These are phyloP conservation scores for Amaranthus hypochondriacus DNA, from an alignment of 148 eudicot genomes.

Conservation along the genomic window DNA sequence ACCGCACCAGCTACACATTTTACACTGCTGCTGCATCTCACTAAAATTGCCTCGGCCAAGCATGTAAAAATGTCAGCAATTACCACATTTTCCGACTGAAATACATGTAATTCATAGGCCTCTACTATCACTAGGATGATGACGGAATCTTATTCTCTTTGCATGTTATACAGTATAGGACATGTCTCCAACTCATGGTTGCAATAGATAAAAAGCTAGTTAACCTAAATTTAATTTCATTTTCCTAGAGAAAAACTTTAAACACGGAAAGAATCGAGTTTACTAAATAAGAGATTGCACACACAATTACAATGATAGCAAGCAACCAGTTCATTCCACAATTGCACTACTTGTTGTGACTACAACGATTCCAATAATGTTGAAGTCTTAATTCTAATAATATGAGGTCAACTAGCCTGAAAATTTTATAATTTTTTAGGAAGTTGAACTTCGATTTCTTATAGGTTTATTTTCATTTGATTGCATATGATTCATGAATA, in stretches of 20 bases:
- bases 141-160: background rate
- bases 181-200: background rate
- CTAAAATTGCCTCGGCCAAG: background rate
- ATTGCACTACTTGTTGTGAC: background rate
- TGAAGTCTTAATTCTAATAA: too few species aligned
- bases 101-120: background rate
- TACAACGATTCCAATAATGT: too few species aligned
- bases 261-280: background rate
- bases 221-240: background rate
- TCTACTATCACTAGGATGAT: background rate
- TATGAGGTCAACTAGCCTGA: background rate
- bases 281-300: background rate
- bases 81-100: background rate
- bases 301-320: background rate
- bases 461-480: background rate
- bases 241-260: background rate
- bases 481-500: background rate
- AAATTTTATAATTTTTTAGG: background rate
- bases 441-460: background rate
- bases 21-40: too few species aligned
- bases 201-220: too few species aligned
- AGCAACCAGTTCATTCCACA: background rate
- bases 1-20: too few species aligned
- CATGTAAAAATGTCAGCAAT: background rate
- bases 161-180: background rate